phyloP scores from a whole-genome alignment of 192 early-diverging fungal species.

The Backusella liffmaniae region DNA sequence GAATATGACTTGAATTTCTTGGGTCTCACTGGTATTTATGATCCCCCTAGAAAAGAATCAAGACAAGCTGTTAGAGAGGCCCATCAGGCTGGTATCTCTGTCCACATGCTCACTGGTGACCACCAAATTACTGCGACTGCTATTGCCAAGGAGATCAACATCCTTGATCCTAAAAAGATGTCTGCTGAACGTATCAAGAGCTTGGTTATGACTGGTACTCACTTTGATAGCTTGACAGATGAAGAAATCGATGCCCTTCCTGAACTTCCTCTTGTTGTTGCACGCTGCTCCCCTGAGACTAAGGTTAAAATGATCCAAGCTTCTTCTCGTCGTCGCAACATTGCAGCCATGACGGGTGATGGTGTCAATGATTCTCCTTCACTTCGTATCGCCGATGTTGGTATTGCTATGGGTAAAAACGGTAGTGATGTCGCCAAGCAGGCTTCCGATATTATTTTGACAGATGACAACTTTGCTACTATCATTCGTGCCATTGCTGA shows the following conservation, averaged over 20 bases:
- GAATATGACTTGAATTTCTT: constrained; percentile 75
- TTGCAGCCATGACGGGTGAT: constrained; percentile 92
- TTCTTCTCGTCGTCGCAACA: constrained; percentile 71
- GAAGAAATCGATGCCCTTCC: constrained; percentile 73
- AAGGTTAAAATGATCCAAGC: constrained; percentile 97
- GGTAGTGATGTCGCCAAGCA: constrained; percentile 94
- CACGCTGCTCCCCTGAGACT: constrained; percentile 89
- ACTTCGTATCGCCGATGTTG: constrained; percentile 41
- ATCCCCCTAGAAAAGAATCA: constrained; percentile 84
- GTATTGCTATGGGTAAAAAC: constrained; percentile 76
- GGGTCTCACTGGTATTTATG: constrained; percentile 90
- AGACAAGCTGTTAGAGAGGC: constrained; percentile 67
- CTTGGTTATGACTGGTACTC: constrained; percentile 79
- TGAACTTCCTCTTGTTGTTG: constrained; percentile 88
- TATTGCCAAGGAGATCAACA: constrained; percentile 87
- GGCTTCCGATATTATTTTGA: constrained; percentile 88
- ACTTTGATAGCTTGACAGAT: constrained; percentile 85
- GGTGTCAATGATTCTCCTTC: constrained; percentile 64
- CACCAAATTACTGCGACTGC: constrained; percentile 89
- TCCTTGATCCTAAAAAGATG: constrained; percentile 44
- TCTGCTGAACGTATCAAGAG: constrained; percentile 42
- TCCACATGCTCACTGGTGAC: constrained; percentile 96
- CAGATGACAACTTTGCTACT: constrained; percentile 82
- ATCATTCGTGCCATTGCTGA: constrained; percentile 77
- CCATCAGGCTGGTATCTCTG: constrained; percentile 86